Evolutionary conservation across 768 basidiomycete species (phyloP).

Genomic region (Jaapia argillacea): DNA sequence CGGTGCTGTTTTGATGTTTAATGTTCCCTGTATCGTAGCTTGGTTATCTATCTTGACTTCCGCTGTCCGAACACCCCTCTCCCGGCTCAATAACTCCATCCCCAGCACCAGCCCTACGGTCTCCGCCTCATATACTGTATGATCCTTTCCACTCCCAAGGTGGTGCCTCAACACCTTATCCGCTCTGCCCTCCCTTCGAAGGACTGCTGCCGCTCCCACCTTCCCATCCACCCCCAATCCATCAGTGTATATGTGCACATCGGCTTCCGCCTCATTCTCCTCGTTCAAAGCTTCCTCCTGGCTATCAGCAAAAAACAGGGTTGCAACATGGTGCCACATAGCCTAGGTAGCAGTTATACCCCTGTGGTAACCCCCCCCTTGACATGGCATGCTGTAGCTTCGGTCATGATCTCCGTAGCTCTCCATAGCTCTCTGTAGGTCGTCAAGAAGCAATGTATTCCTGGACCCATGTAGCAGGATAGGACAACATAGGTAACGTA

Average conservation of each 20-base stretch:
- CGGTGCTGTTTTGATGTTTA: background rate
- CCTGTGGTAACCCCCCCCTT: too few relatives aligned
- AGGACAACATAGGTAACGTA: too few relatives aligned
- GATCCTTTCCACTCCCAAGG: conserved; percentile 12
- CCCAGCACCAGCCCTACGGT: conserved; percentile 17
- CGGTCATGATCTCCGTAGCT: too few relatives aligned
- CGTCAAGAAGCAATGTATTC: too few relatives aligned
- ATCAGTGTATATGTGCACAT: conserved; percentile 18
- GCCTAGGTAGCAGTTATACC: too few relatives aligned
- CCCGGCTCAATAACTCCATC: conserved; percentile 14
- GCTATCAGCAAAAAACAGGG: too few relatives aligned
- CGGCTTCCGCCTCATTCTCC: background rate
- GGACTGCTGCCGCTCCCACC: conserved; percentile 21
- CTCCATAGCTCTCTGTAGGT: too few relatives aligned
- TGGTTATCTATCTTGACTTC: background rate
- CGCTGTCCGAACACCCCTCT: background rate
- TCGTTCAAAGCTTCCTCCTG: too few relatives aligned
- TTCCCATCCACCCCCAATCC: conserved; percentile 17
- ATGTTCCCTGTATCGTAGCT: background rate
- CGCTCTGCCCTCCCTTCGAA: conserved; percentile 5
- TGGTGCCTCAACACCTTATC: conserved; percentile 6
- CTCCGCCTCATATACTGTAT: conserved; percentile 22
- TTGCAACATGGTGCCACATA: too few relatives aligned
- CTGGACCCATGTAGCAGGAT: too few relatives aligned
- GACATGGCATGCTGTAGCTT: too few relatives aligned